These are phyloP conservation scores for Xylaria multiplex DNA, from an alignment of 2,329 filamentous ascomycete genomes.

Conservation along the genomic window DNA sequence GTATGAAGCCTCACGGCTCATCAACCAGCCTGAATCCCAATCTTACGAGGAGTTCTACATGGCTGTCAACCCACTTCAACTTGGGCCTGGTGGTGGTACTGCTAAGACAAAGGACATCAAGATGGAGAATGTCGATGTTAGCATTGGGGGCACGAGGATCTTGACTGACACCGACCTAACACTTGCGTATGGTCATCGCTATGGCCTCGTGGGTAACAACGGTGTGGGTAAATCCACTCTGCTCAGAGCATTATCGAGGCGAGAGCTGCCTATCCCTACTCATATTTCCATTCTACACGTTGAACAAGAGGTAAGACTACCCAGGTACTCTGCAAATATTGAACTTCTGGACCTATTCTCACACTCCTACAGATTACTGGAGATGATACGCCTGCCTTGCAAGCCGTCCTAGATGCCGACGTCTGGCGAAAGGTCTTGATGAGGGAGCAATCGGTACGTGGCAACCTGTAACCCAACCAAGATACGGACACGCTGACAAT, in stretches of 20 bases:
- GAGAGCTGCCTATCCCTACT: constrained; percentile 93
- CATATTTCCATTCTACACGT: constrained; percentile 99
- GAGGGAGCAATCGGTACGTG: constrained; percentile 81
- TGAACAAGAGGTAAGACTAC: constrained; percentile 85
- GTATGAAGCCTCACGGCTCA: constrained; percentile 91
- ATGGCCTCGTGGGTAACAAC: constrained; percentile 98
- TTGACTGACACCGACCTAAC: constrained; percentile 90
- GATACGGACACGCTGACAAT: constrained; percentile 47
- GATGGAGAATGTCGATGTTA: constrained; percentile 93
- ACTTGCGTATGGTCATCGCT: constrained; percentile 89
- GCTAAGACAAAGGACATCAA: constrained; percentile 99
- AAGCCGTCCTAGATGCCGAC: constrained; percentile 95
- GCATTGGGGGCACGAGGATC: constrained; percentile 89
- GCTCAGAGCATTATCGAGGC: constrained; percentile 86
- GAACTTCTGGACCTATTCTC: constrained; percentile 31
- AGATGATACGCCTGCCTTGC: constrained; percentile 93
- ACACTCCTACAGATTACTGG: constrained; percentile 75
- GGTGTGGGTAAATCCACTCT: constrained; percentile 99
- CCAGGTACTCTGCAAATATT: background rate
- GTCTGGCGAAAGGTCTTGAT: constrained; percentile 98
- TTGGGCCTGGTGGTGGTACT: constrained; percentile 74
- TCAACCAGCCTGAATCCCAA: constrained; percentile 84
- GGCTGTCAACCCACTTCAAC: constrained; percentile 95
- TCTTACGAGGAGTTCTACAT: constrained; percentile 99
- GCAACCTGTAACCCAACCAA: background rate